phyloP scores from a whole-genome alignment of 352 stramenopile genomes.

The Elongisporangium undulatum region DNA sequence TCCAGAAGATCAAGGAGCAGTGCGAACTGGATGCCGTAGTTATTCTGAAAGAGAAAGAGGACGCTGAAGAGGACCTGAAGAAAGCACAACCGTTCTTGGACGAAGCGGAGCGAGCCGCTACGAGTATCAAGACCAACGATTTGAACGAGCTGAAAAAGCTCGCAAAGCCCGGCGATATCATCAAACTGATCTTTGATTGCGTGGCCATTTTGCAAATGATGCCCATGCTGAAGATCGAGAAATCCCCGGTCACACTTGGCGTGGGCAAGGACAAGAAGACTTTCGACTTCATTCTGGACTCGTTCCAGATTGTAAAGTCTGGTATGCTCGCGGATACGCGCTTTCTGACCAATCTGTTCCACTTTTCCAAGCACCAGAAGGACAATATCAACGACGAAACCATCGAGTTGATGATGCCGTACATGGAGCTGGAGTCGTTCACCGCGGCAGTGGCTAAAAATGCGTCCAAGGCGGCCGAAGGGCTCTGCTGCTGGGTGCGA shows the following conservation, averaged over 20 bases:
- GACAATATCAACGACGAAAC: slow-evolving; percentile 93
- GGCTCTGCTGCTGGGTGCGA: slow-evolving; percentile 87
- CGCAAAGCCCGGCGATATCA: slow-evolving; percentile 87
- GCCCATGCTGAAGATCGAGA: slow-evolving; percentile 70
- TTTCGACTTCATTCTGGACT: slow-evolving; percentile 82
- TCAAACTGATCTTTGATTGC: slow-evolving; percentile 93
- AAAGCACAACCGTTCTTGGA: slow-evolving; percentile 90
- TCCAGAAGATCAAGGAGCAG: slow-evolving; percentile 84
- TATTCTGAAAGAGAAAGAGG: slow-evolving; percentile 83
- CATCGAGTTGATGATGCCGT: slow-evolving; percentile 90
- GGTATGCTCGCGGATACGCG: slow-evolving; percentile 86
- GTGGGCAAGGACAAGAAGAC: slow-evolving; percentile 88
- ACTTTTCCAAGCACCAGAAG: slow-evolving; percentile 89
- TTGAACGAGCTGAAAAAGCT: slow-evolving; percentile 92
- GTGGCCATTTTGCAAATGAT: slow-evolving; percentile 87
- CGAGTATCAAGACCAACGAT: slow-evolving; percentile 87
- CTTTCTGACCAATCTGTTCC: slow-evolving; percentile 88
- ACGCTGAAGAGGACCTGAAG: slow-evolving; percentile 86
- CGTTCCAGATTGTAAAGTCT: slow-evolving; percentile 77
- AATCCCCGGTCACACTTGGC: slow-evolving; percentile 47
- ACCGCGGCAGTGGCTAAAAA: slow-evolving; percentile 77
- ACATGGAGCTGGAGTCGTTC: slow-evolving; percentile 87
- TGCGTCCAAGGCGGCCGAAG: slow-evolving; percentile 87
- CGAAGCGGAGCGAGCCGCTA: slow-evolving; percentile 81
- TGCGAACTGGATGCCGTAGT: slow-evolving; percentile 73